A percentile compares a stretch with the other conserved stretches of the same genome.
phyloP scores from a whole-genome alignment of 2,329 filamentous ascomycete genomes.

The Diaporthe ilicicola region DNA sequence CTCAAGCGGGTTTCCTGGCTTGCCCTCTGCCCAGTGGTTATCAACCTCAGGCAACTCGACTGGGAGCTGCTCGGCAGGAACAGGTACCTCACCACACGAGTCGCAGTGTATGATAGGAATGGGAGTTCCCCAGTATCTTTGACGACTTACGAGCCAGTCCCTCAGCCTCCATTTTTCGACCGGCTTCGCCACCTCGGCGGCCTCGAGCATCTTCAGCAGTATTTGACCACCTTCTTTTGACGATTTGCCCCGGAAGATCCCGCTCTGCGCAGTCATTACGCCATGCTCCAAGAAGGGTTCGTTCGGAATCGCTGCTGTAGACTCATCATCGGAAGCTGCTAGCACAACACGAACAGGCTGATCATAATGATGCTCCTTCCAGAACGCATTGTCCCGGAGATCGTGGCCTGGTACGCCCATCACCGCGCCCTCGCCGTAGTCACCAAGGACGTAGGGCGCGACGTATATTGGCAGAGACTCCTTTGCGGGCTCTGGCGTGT shows the following conservation, averaged over 20 bases:
- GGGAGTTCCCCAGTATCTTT: conserved; percentile 90
- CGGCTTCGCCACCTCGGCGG: conserved; percentile 65
- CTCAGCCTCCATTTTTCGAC: conserved; percentile 81
- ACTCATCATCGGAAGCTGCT: conserved; percentile 57
- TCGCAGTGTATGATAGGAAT: conserved; percentile 88
- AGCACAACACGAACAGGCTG: conserved; percentile 72
- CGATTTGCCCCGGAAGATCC: conserved; percentile 68
- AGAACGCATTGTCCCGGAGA: conserved; percentile 79
- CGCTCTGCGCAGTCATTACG: conserved; percentile 71
- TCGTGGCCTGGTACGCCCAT: conserved; percentile 95
- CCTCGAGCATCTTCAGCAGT: conserved; percentile 66
- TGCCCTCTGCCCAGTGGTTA: conserved; percentile 72
- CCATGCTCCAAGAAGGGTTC: conserved; percentile 73
- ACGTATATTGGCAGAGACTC: conserved; percentile 77
- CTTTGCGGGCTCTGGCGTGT: conserved; percentile 59
- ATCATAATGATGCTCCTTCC: conserved; percentile 72
- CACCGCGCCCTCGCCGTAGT: conserved; percentile 87
- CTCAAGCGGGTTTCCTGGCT: conserved; percentile 80
- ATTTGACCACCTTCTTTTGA: conserved; percentile 69
- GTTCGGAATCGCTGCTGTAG: conserved; percentile 51
- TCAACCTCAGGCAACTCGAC: conserved; percentile 77
- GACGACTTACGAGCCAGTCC: conserved; percentile 92
- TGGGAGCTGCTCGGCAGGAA: conserved; percentile 79
- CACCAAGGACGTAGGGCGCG: conserved; percentile 84
- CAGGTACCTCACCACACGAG: conserved; percentile 80